These are phyloP conservation scores for Clavariopsis aquatica DNA, from an alignment of 495 filamentous ascomycete species.

Conservation along the genomic window DNA sequence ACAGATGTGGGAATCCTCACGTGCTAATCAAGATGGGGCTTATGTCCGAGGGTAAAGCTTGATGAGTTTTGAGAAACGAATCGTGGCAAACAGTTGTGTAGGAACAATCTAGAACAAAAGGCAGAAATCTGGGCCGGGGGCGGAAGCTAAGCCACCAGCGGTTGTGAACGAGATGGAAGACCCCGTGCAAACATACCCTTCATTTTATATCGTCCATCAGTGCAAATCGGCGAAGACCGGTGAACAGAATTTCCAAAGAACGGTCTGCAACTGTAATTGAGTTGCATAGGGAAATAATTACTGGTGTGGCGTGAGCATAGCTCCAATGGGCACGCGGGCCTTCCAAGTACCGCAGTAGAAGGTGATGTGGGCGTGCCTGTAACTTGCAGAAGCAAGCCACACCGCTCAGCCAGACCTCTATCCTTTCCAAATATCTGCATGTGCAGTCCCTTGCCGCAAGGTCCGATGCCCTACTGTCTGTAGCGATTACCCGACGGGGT, in stretches of 20 bases:
- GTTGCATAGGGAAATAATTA: background rate
- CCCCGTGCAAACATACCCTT: background rate
- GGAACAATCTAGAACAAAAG: background rate
- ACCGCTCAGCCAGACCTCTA: background rate
- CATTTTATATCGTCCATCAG: background rate
- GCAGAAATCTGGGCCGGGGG: background rate
- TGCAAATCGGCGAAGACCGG: background rate
- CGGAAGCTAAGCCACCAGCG: background rate
- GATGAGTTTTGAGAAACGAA: background rate
- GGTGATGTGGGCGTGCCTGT: background rate
- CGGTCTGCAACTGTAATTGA: background rate
- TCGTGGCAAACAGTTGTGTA: background rate
- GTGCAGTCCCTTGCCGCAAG: background rate
- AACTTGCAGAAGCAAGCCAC: background rate
- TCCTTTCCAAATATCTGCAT: background rate
- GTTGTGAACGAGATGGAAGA: background rate
- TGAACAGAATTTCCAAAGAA: background rate
- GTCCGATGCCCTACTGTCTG: background rate
- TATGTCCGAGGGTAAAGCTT: background rate
- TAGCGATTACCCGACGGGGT: background rate
- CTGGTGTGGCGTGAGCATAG: background rate
- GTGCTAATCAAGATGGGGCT: constrained; percentile 8
- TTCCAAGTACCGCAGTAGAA: background rate
- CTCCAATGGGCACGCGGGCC: background rate
- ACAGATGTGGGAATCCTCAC: background rate